These are phyloP conservation scores for Skeletonema potamos DNA, from an alignment of 108 stramenopile genomes.

Conservation along the genomic window DNA sequence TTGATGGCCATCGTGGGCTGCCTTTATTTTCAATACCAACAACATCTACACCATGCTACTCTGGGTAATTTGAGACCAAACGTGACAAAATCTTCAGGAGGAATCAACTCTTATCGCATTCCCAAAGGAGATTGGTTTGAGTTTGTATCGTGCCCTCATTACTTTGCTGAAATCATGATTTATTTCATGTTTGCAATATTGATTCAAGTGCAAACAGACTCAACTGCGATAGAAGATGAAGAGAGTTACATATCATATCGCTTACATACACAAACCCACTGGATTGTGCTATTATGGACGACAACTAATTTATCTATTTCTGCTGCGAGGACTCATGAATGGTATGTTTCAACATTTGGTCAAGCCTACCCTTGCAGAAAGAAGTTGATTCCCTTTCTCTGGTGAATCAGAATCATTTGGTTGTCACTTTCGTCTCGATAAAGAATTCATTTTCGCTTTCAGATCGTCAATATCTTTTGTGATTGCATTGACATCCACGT, in stretches of 20 bases:
- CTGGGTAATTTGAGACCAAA: slow-evolving; percentile 43
- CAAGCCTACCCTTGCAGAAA: slow-evolving; percentile 16
- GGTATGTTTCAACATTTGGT: slow-evolving; percentile 49
- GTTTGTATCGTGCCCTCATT: slow-evolving; percentile 68
- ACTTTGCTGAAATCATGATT: slow-evolving; percentile 72
- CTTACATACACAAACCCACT: slow-evolving; percentile 19
- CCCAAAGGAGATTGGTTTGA: slow-evolving; percentile 64
- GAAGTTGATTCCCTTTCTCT: slow-evolving; percentile 19
- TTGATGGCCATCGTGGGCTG: slow-evolving; percentile 22
- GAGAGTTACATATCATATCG: neutral
- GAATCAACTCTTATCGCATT: slow-evolving; percentile 28
- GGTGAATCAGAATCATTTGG: neutral
- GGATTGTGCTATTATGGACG: slow-evolving; percentile 64
- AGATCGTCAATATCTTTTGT: neutral
- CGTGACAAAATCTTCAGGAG: neutral
- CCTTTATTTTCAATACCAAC: slow-evolving; percentile 64
- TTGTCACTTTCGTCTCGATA: neutral
- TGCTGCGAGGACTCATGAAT: slow-evolving; percentile 47
- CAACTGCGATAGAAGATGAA: neutral
- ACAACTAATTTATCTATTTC: slow-evolving; percentile 61
- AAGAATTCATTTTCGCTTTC: slow-evolving; percentile 1
- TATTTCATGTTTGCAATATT: slow-evolving; percentile 58
- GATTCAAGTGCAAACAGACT: neutral
- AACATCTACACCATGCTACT: slow-evolving; percentile 62
- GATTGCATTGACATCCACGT: neutral